Percentiles rank a stretch among this genome's conserved stretches.
Evolutionary conservation across 257 asterid species (phyloP).

Genomic region (Ehretia macrophylla): DNA sequence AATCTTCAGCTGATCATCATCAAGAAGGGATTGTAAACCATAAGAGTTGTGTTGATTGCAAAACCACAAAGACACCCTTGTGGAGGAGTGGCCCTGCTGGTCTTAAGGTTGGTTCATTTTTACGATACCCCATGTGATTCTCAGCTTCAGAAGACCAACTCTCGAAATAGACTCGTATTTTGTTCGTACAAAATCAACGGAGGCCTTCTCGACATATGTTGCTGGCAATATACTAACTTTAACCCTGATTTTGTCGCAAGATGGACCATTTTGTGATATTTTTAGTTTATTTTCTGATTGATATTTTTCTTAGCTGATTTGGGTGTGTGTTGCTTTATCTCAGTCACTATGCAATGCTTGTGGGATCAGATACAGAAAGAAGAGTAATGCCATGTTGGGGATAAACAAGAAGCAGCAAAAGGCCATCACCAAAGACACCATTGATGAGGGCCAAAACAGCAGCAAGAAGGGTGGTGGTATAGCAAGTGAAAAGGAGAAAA

Average conservation of each 20-base stretch:
- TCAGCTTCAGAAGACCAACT: no score
- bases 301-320: neutral
- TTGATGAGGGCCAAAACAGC: neutral
- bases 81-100: slow-evolving; percentile 84
- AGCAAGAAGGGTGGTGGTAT: slow-evolving; percentile 23
- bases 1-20: slow-evolving; percentile 14
- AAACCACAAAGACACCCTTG: slow-evolving; percentile 62
- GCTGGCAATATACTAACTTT: no score
- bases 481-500: slow-evolving; percentile 19
- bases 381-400: slow-evolving; percentile 7
- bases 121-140: no score
- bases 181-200: no score
- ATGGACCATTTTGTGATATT: no score
- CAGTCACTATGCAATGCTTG: slow-evolving; percentile 80
- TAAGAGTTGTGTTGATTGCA: slow-evolving; percentile 55
- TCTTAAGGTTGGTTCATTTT: slow-evolving; percentile 44
- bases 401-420: slow-evolving; percentile 11
- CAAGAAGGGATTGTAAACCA: slow-evolving; percentile 8
- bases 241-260: no score
- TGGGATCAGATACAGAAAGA: slow-evolving; percentile 66
- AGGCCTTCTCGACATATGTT: no score
- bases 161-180: no score
- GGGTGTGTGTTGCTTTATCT: neutral
- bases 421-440: slow-evolving; percentile 5
- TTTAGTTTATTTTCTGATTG: neutral